phyloP scores from a whole-genome alignment of 768 basidiomycete species.

The Kondoa subrosea region DNA sequence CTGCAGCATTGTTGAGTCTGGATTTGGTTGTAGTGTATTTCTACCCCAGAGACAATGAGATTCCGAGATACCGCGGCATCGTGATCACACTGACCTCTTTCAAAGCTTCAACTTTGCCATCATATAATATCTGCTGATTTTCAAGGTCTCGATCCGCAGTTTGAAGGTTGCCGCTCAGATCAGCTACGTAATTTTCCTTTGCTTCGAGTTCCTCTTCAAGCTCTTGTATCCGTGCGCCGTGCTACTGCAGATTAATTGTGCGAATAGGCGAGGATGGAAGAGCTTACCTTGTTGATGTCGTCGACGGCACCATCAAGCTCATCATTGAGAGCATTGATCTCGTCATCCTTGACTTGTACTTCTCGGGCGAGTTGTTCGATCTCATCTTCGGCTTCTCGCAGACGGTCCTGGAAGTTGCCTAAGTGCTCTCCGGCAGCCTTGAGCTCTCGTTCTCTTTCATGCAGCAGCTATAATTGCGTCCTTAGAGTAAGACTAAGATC shows the following conservation, averaged over 20 bases:
- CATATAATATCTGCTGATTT: slow-evolving; percentile 43
- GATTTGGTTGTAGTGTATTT: slow-evolving; percentile 35
- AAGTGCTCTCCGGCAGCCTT: slow-evolving; percentile 19
- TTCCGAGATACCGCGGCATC: slow-evolving; percentile 50
- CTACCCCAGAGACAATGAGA: not conserved
- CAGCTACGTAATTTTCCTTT: slow-evolving; percentile 27
- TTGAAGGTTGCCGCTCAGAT: slow-evolving; percentile 42
- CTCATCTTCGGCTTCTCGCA: slow-evolving; percentile 12
- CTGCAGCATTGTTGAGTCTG: slow-evolving; percentile 44
- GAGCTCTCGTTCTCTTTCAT: slow-evolving; percentile 23
- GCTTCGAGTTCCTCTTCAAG: slow-evolving; percentile 73
- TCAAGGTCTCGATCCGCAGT: slow-evolving; percentile 38
- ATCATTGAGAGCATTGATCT: slow-evolving; percentile 51
- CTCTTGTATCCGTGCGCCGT: slow-evolving; percentile 54
- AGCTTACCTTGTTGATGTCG: slow-evolving; percentile 25
- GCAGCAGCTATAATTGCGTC: no score
- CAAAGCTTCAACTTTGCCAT: slow-evolving; percentile 27
- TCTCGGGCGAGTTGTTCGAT: slow-evolving; percentile 34
- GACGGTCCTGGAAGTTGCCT: slow-evolving; percentile 17
- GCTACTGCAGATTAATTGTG: slow-evolving; percentile 21
- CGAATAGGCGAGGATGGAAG: not conserved
- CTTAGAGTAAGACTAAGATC: slow-evolving; percentile 5
- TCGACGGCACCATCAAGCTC: slow-evolving; percentile 25
- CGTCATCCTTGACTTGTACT: slow-evolving; percentile 43
- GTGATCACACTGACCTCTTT: slow-evolving; percentile 54